Evolutionary conservation across 345 rosid genomes (phyloP).

Genomic region (Gossypium longicalyx): DNA sequence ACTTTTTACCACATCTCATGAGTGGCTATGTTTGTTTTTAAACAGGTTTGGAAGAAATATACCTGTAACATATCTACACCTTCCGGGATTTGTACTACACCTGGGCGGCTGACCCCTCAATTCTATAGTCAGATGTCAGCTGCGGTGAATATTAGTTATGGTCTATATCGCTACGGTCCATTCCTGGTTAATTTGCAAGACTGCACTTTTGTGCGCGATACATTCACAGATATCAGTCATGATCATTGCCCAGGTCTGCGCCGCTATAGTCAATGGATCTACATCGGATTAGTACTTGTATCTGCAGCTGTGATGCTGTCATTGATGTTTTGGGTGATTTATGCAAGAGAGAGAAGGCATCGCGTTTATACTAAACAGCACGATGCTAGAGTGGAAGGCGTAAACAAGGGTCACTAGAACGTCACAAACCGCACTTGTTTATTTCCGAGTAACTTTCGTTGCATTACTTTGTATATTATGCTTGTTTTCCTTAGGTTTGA

Average conservation of each 20-base stretch:
- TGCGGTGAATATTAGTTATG: slow-evolving; percentile 76
- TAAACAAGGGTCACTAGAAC: slow-evolving; percentile 32
- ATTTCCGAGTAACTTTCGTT: neutral
- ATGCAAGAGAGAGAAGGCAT: slow-evolving; percentile 80
- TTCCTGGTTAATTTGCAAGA: slow-evolving; percentile 68
- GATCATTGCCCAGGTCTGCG: slow-evolving; percentile 63
- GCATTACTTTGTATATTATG: slow-evolving; percentile 2
- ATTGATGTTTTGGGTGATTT: slow-evolving; percentile 85
- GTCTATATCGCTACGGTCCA: slow-evolving; percentile 68
- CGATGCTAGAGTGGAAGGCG: slow-evolving; percentile 25
- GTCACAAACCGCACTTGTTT: neutral
- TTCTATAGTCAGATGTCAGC: slow-evolving; percentile 60
- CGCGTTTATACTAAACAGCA: slow-evolving; percentile 66
- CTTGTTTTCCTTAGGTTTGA: neutral
- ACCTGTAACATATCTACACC: slow-evolving; percentile 40
- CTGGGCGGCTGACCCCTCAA: slow-evolving; percentile 73
- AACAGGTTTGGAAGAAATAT: slow-evolving; percentile 66
- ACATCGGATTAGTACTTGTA: slow-evolving; percentile 66
- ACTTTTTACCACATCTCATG: neutral
- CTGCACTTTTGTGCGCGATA: slow-evolving; percentile 73
- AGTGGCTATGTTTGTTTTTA: neutral
- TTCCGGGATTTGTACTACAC: slow-evolving; percentile 53
- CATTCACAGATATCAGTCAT: slow-evolving; percentile 50
- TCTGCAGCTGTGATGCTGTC: slow-evolving; percentile 88
- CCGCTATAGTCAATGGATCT: slow-evolving; percentile 63